A percentile compares a stretch with the other conserved stretches of the same genome.
phyloP scores from a whole-genome alignment of 305 asterid species.

The Solanum aculeatissimum region DNA sequence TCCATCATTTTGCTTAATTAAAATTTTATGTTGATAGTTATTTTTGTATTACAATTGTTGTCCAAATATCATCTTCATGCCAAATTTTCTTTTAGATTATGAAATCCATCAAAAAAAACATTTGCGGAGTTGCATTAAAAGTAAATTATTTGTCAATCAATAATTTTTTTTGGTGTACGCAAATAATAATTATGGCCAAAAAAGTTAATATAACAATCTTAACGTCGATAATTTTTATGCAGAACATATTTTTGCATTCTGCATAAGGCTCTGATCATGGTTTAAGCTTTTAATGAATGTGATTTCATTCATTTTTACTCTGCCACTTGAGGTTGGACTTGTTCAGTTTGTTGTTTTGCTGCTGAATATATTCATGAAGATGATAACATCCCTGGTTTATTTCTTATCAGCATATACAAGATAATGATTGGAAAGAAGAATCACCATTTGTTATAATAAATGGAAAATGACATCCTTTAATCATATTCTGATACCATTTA shows the following conservation, averaged over 20 bases:
- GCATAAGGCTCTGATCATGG: neutral
- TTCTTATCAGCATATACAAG: constrained; percentile 39
- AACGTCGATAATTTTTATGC: neutral
- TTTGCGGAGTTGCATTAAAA: neutral
- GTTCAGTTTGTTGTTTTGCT: constrained; percentile 8
- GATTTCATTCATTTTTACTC: neutral
- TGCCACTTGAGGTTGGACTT: neutral
- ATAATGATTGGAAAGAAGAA: constrained; percentile 21
- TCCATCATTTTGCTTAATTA: neutral
- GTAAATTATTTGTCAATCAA: neutral
- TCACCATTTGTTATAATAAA: constrained; percentile 17
- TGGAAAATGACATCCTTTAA: constrained; percentile 5
- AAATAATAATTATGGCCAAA: neutral
- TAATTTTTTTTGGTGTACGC: neutral
- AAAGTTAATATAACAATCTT: neutral
- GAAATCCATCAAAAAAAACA: neutral
- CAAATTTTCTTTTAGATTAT: neutral
- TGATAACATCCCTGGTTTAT: constrained; percentile 26
- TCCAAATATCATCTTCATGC: neutral
- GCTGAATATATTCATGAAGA: constrained; percentile 1
- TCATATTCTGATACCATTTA: constrained; percentile 30
- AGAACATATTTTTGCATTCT: neutral
- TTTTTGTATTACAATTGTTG: neutral
- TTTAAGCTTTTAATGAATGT: neutral
- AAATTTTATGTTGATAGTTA: neutral